Evolutionary conservation across 2,329 filamentous ascomycete species (phyloP), one percentile per base, ranked within the genome.

Genomic region (Alternaria brassicae): DNA sequence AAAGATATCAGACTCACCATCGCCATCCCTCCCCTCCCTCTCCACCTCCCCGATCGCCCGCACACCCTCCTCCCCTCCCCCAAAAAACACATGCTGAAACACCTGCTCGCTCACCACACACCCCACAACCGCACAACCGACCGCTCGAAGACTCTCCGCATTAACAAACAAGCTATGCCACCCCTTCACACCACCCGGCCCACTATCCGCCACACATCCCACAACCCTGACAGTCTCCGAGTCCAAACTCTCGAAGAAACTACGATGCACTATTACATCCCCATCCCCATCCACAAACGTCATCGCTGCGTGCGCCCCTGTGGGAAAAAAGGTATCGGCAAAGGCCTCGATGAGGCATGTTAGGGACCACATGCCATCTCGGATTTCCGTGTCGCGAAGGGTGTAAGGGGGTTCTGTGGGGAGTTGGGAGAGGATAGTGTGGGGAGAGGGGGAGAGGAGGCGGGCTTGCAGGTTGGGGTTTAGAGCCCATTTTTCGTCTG

Each of bases 51-150:
- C 13, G 8, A 67, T 25, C 2, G 9, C 36, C 13, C 4, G 10
- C 1, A 39, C 10, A 4, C 68, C 39, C 2, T 28, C 57, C 17
- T 41, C 32, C 2, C 19, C 41, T 0, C 60, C 71, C 0, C 74
- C 74, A 34, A 77, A 74, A 39, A 71, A 71, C 0, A 47, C 21
- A 49, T 72, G 69, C 42, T 65, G 45, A 25, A 75, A 71, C 0
- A 76, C 71, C 30, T 76, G 71, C 53, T 77, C 70, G 1, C 65
- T 57, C 4, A 77, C 19, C 8, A 75, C 67, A 21, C 76, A 74
- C 1, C 74, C 71, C 0, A 77, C 62, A 7, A 77, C 63, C 2
- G 42, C 73, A 53, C 61, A 67, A 0, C 73, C 68, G 3, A 76
- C 40, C 4, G 70, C 68, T 3, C 47, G 54, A 8, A 73, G 37